A percentile compares a stretch with the other conserved stretches of the same genome.
Evolutionary conservation across 176 grass and related monocot species (phyloP).

Genomic region (Areca catechu): DNA sequence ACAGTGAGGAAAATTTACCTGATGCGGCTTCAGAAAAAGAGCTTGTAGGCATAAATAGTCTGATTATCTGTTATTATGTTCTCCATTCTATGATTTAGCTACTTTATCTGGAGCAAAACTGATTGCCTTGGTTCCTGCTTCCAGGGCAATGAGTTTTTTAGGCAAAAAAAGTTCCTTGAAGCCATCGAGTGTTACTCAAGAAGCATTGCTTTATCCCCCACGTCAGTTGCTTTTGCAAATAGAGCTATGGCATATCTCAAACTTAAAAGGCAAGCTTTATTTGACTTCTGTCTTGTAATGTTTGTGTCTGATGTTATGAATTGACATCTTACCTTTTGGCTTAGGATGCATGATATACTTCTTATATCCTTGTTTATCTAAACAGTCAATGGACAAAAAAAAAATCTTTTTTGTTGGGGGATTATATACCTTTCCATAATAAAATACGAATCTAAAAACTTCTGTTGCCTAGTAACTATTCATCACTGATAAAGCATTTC

Average conservation of each 20-base stretch:
- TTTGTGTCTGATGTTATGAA: background rate
- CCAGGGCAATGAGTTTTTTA: conserved; percentile 94
- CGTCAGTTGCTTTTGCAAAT: conserved; percentile 79
- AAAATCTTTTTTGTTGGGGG: too few relatives aligned
- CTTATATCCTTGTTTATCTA: too few relatives aligned
- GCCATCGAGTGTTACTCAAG: conserved; percentile 83
- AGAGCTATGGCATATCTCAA: conserved; percentile 90
- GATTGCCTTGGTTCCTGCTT: conserved; percentile 15
- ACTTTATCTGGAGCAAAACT: background rate
- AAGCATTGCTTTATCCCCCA: conserved; percentile 62
- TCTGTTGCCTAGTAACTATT: too few relatives aligned
- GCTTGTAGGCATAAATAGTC: conserved; percentile 24
- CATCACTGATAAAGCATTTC: too few relatives aligned
- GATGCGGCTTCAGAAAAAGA: conserved; percentile 81
- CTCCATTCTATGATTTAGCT: background rate
- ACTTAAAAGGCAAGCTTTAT: conserved; percentile 45
- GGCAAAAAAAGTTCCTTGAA: conserved; percentile 70
- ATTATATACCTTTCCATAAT: too few relatives aligned
- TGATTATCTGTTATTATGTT: background rate
- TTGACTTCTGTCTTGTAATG: background rate
- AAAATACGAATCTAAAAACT: too few relatives aligned
- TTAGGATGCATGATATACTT: too few relatives aligned
- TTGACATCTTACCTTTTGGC: background rate
- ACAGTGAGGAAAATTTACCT: conserved; percentile 36
- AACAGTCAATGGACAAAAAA: too few relatives aligned